phyloP scores from a whole-genome alignment of 2,329 filamentous ascomycete species.

The Colletotrichum sublineola region DNA sequence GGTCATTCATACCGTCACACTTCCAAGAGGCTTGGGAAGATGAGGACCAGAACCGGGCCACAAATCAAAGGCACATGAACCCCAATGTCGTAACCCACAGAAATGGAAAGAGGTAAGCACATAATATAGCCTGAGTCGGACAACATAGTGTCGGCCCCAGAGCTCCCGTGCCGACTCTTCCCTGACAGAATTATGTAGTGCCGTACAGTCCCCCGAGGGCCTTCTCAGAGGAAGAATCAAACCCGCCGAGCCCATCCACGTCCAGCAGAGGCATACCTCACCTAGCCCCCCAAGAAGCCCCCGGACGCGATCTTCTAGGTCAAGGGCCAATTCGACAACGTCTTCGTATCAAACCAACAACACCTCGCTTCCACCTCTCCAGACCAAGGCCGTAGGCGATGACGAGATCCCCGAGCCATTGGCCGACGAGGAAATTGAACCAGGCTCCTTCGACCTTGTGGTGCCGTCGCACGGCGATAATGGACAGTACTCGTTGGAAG shows the following conservation, averaged over 20 bases:
- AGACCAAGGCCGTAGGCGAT: constrained; percentile 45
- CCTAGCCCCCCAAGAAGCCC: constrained; percentile 47
- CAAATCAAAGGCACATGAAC: constrained; percentile 31
- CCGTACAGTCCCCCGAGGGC: constrained; percentile 12
- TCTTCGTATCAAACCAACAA: constrained; percentile 49
- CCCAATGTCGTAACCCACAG: constrained; percentile 16
- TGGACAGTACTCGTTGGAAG: constrained; percentile 67
- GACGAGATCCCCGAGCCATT: constrained; percentile 54
- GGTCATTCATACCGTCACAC: constrained; percentile 22
- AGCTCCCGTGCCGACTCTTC: not conserved
- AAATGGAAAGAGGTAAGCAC: constrained; percentile 24
- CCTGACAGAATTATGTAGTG: constrained; percentile 4
- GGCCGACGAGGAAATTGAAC: constrained; percentile 53
- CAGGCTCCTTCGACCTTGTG: constrained; percentile 54
- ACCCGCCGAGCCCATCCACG: constrained; percentile 41
- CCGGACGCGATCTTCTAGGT: constrained; percentile 47
- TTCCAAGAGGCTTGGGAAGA: constrained; percentile 38
- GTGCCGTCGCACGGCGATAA: constrained; percentile 44
- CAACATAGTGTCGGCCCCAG: not conserved
- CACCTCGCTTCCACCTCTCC: constrained; percentile 43
- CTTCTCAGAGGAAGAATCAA: constrained; percentile 23
- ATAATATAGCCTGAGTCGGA: not conserved
- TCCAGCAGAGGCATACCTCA: constrained; percentile 44
- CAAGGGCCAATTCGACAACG: constrained; percentile 47
- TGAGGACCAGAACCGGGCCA: constrained; percentile 32